Conservation (phyloP, 2,329 filamentous ascomycete genomes). For the Trichoderma citrinoviride region DNA sequence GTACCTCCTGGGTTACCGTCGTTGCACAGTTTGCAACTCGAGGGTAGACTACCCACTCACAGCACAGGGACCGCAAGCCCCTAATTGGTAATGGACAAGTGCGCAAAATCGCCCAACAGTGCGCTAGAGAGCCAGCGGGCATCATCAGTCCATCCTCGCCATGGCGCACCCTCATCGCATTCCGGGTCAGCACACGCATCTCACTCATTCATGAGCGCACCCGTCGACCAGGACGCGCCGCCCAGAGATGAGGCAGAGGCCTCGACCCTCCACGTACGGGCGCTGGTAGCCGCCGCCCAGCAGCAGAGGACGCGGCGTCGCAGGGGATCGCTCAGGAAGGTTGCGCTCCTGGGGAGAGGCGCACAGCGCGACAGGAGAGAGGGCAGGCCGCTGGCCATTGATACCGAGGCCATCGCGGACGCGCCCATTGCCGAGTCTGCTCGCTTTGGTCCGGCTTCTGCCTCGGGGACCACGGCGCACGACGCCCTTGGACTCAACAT, state of each 20-base stretch:
- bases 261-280: slow-evolving; percentile 25
- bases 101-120: slow-evolving; percentile 3
- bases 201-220: slow-evolving; percentile 57
- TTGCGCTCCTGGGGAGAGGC: slow-evolving; percentile 75
- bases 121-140: not conserved
- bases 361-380: slow-evolving; percentile 60
- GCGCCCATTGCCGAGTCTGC: slow-evolving; percentile 26
- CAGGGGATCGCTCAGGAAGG: slow-evolving; percentile 83
- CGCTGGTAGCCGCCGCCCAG: slow-evolving; percentile 36
- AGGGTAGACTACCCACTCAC: not conserved
- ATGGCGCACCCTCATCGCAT: slow-evolving; percentile 4
- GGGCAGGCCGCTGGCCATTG: slow-evolving; percentile 44
- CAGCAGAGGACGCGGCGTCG: slow-evolving; percentile 61
- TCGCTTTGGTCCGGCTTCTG: slow-evolving; percentile 26
- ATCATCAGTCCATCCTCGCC: not conserved
- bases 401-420: slow-evolving; percentile 36
- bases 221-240: slow-evolving; percentile 33
- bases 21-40: not conserved
- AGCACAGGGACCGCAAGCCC: not conserved
- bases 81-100: not conserved
- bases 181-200: slow-evolving; percentile 60
- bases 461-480: slow-evolving; percentile 28
- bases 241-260: slow-evolving; percentile 34
- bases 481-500: slow-evolving; percentile 48
- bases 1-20: too few relatives aligned